Evolutionary conservation across 768 basidiomycete genomes (phyloP), one percentile per base, ranked within the genome.

Genomic region (Boletus sp.): DNA sequence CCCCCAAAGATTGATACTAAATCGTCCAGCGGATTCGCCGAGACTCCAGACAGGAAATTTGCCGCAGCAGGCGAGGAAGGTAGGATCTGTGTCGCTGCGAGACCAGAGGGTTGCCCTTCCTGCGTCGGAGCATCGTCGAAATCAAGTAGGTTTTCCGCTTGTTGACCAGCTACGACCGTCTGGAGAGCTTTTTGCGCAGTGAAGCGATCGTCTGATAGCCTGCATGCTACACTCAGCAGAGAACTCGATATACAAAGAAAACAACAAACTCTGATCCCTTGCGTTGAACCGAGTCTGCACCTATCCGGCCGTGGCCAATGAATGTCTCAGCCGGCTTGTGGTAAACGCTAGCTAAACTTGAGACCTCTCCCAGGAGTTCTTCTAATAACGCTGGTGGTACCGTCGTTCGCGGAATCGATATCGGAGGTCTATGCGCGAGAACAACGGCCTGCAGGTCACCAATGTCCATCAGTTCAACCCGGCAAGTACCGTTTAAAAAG

Each of bases 271-370:
- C 86, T 51, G 70, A 62, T 51, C 76, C 82, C 70, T 79, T 86
- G 62, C 79, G 77, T 58, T 84, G 82, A 61, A 95, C 77, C 7
- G 88, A 77, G 61, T 94, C 92, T 0, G 85, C 90, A 8, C 93
- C 88, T 53, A 98, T 78, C 45, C 95, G 80, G 8, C 97, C 96
- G 59, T 85, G 84, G 0, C 96, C 97, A 52, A 99, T 83, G 64
- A 99, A 99, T 0, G 97, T 98, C 68, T 93, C 91, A 34, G 85
- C 86, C 0, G 97, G 97, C 70, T 97, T 98, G 75, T 99, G 97
- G 68, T 99, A 99, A 2, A 96, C 93, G 66, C 93, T 96, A 6
- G 93, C 92, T 19, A 98, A 74, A 41, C 81, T 85, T 2, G 92
- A 93, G 21, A 98, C 82, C 68, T 98, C 97, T 30, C 87, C 84